These are phyloP conservation scores for Rubroboletus pulcherrimus DNA, from an alignment of 768 basidiomycete genomes.

Conservation along the genomic window DNA sequence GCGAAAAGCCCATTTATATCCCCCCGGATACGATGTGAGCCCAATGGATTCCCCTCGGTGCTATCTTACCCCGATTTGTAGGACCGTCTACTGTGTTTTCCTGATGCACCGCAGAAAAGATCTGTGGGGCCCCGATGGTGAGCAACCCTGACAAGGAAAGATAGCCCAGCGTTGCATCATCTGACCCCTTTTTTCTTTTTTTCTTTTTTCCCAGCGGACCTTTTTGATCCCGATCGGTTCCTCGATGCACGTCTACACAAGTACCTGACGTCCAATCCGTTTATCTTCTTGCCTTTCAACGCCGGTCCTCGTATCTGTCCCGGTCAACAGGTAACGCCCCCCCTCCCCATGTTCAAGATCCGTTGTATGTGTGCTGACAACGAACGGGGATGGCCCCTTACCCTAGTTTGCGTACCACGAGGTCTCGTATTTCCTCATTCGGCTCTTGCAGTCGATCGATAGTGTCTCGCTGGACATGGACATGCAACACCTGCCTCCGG, in stretches of 20 bases:
- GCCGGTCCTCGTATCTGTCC: slow-evolving; percentile 65
- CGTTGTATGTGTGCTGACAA: no score
- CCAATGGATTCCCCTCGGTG: neutral
- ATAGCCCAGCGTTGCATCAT: neutral
- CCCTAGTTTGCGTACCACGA: slow-evolving; percentile 53
- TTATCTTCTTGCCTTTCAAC: slow-evolving; percentile 69
- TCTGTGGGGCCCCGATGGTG: slow-evolving; percentile 38
- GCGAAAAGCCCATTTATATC: slow-evolving; percentile 49
- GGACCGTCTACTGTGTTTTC: slow-evolving; percentile 23
- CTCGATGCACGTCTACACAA: slow-evolving; percentile 53
- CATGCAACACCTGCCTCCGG: slow-evolving; percentile 33
- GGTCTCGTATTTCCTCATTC: slow-evolving; percentile 50
- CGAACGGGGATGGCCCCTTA: no score
- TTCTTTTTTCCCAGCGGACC: slow-evolving; percentile 15
- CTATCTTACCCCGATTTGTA: neutral
- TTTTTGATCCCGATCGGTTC: slow-evolving; percentile 66
- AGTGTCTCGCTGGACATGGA: slow-evolving; percentile 37
- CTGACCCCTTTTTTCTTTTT: neutral
- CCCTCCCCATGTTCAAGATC: no score
- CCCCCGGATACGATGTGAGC: slow-evolving; percentile 37
- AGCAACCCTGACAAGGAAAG: neutral
- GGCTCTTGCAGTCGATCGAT: slow-evolving; percentile 48
- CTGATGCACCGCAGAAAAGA: slow-evolving; percentile 38
- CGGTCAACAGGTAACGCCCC: slow-evolving; percentile 39
- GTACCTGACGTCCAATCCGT: slow-evolving; percentile 55